Conservation (phyloP, 768 basidiomycete species). For the Mycena vulgaris region DNA sequence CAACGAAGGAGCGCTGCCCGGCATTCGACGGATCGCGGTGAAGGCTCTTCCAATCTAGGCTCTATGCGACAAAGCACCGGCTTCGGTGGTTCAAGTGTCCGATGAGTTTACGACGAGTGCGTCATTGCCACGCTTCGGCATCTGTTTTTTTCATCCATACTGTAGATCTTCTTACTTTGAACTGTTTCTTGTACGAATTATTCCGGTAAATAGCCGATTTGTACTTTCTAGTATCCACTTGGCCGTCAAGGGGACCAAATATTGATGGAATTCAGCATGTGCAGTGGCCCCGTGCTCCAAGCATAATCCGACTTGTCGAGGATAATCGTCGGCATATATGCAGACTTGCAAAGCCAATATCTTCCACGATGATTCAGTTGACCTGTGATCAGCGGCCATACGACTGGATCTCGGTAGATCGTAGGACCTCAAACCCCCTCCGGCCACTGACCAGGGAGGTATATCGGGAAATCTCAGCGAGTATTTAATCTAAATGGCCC, state of each 20-base stretch:
- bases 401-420: conserved; percentile 13
- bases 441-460: conserved; percentile 9
- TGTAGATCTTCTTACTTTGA: background rate
- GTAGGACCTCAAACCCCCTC: background rate
- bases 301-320: too few species aligned
- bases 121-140: background rate
- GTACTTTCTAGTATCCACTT: conserved; percentile 23
- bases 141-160: background rate
- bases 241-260: background rate
- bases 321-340: too few species aligned
- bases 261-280: conserved; percentile 7
- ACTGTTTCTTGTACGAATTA: conserved; percentile 7
- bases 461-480: conserved; percentile 35
- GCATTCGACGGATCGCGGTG: conserved; percentile 68
- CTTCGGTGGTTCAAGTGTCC: conserved; percentile 81
- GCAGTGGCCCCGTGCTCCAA: conserved; percentile 26
- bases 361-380: background rate
- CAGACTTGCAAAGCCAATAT: background rate
- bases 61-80: conserved; percentile 84
- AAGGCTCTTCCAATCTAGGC: conserved; percentile 80
- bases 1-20: conserved; percentile 45
- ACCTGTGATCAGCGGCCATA: conserved; percentile 10
- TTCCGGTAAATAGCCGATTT: conserved; percentile 37
- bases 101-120: conserved; percentile 62
- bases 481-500: conserved; percentile 27